Base-by-base conservation (phyloP, 441 rosid genomes). In the Rhodomyrtus psidioides region DNA sequence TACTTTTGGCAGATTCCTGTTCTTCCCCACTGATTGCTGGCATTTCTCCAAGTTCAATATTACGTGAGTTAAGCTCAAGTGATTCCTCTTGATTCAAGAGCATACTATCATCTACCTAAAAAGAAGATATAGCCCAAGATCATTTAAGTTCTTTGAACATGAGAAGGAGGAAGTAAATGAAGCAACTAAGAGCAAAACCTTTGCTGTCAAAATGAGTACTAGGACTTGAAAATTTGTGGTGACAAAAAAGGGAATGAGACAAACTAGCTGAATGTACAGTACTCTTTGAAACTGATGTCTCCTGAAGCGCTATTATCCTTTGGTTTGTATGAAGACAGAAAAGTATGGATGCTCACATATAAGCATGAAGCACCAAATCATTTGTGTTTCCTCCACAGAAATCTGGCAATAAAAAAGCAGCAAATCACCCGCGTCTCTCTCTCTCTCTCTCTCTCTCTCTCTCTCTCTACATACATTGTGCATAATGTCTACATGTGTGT, bases 31-130 rank as follows among this genome's bases (percentile, higher is more conserved):
- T 81, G 49, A 88, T 84, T 82, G 60, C 82, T 79, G 83, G 76
- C 82, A 83, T 81, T 88, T 90, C 89, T 39, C 79, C 86, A 56
- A 76, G 55, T 59, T 90, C 88, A 30, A 26, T 56, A n/a, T 86
- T 85, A 83, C 82, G 83, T 15, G 15, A 82, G 79, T 84, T 92
- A 89, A 30, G 84, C 84, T 89, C 90, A 87, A 84, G 84, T 86
- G 88, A 89, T 85, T 88, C 93, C 84, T 86, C 88, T 86, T 81
- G 49, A 83, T 87, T 84, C 60, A 91, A 88, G 75, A 90, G 83
- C 86, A 85, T 84, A 34, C 82, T 57, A 39, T 15, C 56, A 83
- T 58, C 90, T 74, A 86, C 89, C 83, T 85, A 89, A 93, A 88
- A 62, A 83, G 87, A 86, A 85, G 55, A 83, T 56, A 86, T 9